phyloP scores from a whole-genome alignment of 140 eudicot genomes.

The Stevia rebaudiana region DNA sequence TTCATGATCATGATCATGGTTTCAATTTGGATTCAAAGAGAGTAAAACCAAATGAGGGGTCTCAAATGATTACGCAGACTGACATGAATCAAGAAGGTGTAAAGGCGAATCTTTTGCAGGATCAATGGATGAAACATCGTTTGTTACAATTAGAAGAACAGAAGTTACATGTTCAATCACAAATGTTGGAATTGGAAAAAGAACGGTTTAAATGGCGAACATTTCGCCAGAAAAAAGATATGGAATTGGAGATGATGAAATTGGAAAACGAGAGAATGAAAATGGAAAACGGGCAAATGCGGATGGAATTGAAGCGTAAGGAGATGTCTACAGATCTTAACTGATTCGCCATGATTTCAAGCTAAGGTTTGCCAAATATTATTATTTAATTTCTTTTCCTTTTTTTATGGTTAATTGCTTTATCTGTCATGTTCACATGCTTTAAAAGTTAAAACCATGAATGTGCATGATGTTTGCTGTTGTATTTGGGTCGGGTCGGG shows the following conservation, averaged over 20 bases:
- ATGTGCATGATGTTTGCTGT: too few species aligned
- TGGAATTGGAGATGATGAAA: slow-evolving; percentile 49
- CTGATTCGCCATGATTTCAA: neutral
- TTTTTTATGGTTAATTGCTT: neutral
- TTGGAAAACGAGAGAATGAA: slow-evolving; percentile 60
- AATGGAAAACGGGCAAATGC: slow-evolving; percentile 51
- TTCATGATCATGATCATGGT: slow-evolving; percentile 19
- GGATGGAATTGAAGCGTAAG: slow-evolving; percentile 58
- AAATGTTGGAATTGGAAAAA: slow-evolving; percentile 60
- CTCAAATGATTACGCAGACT: slow-evolving; percentile 27
- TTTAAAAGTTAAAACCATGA: too few species aligned
- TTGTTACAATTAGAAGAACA: slow-evolving; percentile 46
- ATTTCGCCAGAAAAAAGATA: slow-evolving; percentile 43
- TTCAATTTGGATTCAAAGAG: slow-evolving; percentile 48
- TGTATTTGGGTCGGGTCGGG: too few species aligned
- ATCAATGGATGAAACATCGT: slow-evolving; percentile 50
- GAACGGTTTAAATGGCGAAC: slow-evolving; percentile 59
- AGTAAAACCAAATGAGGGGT: slow-evolving; percentile 40
- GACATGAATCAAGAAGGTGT: slow-evolving; percentile 47
- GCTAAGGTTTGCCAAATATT: neutral
- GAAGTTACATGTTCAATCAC: slow-evolving; percentile 46
- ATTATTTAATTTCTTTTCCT: neutral
- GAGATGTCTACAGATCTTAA: slow-evolving; percentile 38
- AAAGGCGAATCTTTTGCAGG: slow-evolving; percentile 36
- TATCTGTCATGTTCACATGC: too few species aligned